These are phyloP conservation scores for Begonia peltatifolia DNA, from an alignment of 306 rosid species.

Conservation along the genomic window DNA sequence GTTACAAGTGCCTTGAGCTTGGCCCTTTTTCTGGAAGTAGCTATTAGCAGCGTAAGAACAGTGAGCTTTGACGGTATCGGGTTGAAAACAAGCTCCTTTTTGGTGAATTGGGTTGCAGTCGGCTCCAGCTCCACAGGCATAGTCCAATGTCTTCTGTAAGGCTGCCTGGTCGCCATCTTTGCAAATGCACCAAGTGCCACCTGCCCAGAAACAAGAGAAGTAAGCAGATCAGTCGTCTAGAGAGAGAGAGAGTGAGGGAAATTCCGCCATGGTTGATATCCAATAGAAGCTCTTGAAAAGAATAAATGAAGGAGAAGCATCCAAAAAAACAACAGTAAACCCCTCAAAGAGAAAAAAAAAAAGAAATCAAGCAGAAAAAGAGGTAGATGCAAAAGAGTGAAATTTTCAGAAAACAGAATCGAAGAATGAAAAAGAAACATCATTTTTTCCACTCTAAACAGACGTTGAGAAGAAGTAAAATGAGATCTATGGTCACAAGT, in stretches of 20 bases:
- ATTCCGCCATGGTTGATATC: too few species aligned
- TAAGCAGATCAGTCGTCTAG: too few species aligned
- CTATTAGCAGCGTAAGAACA: slow-evolving; percentile 71
- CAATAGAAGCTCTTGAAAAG: too few species aligned
- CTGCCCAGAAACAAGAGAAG: slow-evolving; percentile 12
- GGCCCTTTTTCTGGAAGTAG: slow-evolving; percentile 69
- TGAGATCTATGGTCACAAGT: not conserved
- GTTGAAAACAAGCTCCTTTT: slow-evolving; percentile 43
- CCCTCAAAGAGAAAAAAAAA: too few species aligned
- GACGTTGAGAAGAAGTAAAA: not conserved
- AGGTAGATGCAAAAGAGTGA: too few species aligned
- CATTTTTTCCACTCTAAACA: too few species aligned
- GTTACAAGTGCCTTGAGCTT: slow-evolving; percentile 46
- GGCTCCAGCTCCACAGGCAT: slow-evolving; percentile 90
- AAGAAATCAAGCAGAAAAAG: too few species aligned
- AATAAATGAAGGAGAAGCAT: too few species aligned
- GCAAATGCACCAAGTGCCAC: slow-evolving; percentile 73
- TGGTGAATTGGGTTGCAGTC: slow-evolving; percentile 52
- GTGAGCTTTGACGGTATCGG: slow-evolving; percentile 56
- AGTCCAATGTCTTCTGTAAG: slow-evolving; percentile 62
- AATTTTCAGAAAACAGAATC: too few species aligned
- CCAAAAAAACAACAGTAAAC: too few species aligned
- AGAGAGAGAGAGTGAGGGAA: too few species aligned
- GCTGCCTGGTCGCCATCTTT: slow-evolving; percentile 37
- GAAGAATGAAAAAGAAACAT: too few species aligned